These are phyloP conservation scores for Leucosporidium yakuticum DNA, from an alignment of 768 basidiomycete species.

Conservation along the genomic window DNA sequence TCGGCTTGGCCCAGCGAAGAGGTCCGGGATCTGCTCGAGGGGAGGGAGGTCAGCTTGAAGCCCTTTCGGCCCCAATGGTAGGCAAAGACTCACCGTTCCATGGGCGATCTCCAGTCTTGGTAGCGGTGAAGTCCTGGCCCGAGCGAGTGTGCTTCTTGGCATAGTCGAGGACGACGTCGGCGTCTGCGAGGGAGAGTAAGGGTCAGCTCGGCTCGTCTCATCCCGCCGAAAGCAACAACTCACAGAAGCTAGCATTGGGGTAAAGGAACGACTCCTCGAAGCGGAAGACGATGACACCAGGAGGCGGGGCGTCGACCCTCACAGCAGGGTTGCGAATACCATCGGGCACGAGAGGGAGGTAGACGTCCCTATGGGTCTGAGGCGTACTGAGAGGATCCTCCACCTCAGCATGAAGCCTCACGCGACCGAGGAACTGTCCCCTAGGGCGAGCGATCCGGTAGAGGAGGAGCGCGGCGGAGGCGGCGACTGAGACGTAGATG, in stretches of 20 bases:
- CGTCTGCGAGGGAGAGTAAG: constrained; percentile 40
- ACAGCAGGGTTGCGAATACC: constrained; percentile 61
- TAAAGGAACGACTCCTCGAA: constrained; percentile 63
- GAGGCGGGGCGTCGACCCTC: constrained; percentile 67
- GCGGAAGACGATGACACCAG: constrained; percentile 85
- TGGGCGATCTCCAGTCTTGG: constrained; percentile 61
- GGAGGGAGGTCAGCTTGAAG: background rate
- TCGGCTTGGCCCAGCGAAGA: constrained; percentile 8
- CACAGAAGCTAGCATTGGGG: too few species aligned
- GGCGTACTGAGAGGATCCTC: background rate
- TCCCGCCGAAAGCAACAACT: too few species aligned
- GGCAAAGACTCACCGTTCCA: constrained; percentile 66
- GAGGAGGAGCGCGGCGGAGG: constrained; percentile 72
- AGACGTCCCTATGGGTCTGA: constrained; percentile 63
- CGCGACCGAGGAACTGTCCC: constrained; percentile 83
- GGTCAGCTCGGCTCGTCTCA: too few species aligned
- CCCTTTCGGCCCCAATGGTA: background rate
- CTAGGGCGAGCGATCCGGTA: constrained; percentile 66
- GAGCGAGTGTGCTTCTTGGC: constrained; percentile 65
- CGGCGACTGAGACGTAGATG: constrained; percentile 51
- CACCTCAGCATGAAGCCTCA: constrained; percentile 51
- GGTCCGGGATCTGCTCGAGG: constrained; percentile 15
- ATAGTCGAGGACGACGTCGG: constrained; percentile 68
- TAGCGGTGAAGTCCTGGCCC: constrained; percentile 50
- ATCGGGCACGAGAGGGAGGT: constrained; percentile 61